phyloP scores from a whole-genome alignment of 1,284 basidiomycete genomes.

The Phenoliferia sp. region DNA sequence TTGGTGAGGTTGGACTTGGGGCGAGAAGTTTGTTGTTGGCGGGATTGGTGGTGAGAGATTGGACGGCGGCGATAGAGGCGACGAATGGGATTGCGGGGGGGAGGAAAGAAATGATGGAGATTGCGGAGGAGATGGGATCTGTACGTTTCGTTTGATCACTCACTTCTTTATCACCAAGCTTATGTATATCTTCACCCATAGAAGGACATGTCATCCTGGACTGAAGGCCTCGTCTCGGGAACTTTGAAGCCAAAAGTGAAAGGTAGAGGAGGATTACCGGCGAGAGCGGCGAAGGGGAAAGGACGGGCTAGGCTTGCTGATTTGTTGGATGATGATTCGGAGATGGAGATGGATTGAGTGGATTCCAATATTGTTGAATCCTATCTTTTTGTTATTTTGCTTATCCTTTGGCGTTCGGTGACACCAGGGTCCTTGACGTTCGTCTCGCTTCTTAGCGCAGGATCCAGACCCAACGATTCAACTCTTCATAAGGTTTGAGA shows the following conservation, averaged over 20 bases:
- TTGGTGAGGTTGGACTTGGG: conserved; percentile 17
- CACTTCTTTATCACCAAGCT: neutral
- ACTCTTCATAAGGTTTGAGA: no score
- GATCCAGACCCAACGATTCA: no score
- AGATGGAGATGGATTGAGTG: conserved; percentile 1
- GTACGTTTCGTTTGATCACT: neutral
- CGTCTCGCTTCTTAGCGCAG: no score
- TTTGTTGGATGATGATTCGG: neutral
- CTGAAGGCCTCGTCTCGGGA: neutral
- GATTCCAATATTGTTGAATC: no score
- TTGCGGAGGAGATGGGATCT: neutral
- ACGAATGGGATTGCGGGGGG: neutral
- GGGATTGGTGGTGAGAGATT: conserved; percentile 3
- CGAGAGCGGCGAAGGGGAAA: neutral
- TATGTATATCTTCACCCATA: neutral
- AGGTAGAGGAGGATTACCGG: neutral
- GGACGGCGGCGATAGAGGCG: neutral
- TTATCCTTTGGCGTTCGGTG: no score
- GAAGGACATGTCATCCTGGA: neutral
- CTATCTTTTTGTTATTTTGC: no score
- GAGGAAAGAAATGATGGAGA: neutral
- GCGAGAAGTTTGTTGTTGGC: conserved; percentile 15
- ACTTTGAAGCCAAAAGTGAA: neutral
- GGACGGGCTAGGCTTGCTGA: neutral
- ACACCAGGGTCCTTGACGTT: no score